phyloP scores from a whole-genome alignment of 1,284 basidiomycete species.

The Papiliotrema fonsecae region DNA sequence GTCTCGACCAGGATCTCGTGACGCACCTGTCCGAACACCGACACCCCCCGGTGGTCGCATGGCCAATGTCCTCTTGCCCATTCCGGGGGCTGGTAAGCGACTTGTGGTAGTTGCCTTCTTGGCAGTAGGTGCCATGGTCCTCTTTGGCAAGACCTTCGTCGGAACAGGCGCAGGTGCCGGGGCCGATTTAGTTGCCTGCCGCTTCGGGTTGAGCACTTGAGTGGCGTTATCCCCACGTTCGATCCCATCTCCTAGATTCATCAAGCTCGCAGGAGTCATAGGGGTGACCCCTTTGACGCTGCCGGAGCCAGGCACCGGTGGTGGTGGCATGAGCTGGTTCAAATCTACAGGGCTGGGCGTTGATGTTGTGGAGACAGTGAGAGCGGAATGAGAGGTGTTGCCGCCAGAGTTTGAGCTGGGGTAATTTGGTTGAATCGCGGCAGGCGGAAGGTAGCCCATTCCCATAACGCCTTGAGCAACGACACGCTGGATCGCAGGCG shows the following conservation, averaged over 20 bases:
- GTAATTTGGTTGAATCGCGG: slow-evolving; percentile 35
- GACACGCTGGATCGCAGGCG: slow-evolving; percentile 22
- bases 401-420: slow-evolving; percentile 9
- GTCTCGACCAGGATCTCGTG: no score
- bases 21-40: slow-evolving; percentile 31
- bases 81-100: slow-evolving; percentile 8
- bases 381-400: neutral
- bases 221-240: neutral
- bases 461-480: slow-evolving; percentile 11
- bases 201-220: slow-evolving; percentile 2
- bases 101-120: neutral
- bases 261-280: slow-evolving; percentile 78
- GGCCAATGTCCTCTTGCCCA: slow-evolving; percentile 35
- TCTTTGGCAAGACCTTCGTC: slow-evolving; percentile 8
- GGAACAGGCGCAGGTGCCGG: neutral
- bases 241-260: slow-evolving; percentile 61
- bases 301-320: slow-evolving; percentile 42
- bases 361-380: slow-evolving; percentile 24
- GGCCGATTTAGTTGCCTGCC: neutral
- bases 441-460: slow-evolving; percentile 33
- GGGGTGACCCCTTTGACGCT: slow-evolving; percentile 56
- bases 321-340: slow-evolving; percentile 57
- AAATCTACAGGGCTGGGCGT: slow-evolving; percentile 78
- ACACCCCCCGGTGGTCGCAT: slow-evolving; percentile 31
- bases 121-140: slow-evolving; percentile 4